Evolutionary conservation across 345 rosid genomes (phyloP).

Genomic region (Reutealis trisperma): DNA sequence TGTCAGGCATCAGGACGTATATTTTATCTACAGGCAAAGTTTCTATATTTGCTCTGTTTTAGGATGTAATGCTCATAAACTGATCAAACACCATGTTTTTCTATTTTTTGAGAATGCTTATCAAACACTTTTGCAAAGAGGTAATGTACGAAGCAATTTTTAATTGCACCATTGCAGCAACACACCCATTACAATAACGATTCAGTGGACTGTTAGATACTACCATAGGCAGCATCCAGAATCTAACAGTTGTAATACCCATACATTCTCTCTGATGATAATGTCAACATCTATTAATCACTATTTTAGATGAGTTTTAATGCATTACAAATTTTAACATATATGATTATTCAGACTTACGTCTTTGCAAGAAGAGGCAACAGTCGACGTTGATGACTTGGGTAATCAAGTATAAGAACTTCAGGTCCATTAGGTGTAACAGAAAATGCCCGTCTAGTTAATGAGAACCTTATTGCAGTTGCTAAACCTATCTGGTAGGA

Average conservation of each 20-base stretch:
- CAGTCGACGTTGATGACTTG: slow-evolving; percentile 88
- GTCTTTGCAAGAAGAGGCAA: slow-evolving; percentile 93
- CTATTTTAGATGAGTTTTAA: neutral
- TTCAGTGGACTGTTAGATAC: neutral
- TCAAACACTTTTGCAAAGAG: neutral
- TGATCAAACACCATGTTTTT: too few relatives aligned
- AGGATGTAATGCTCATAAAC: too few relatives aligned
- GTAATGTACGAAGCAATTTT: neutral
- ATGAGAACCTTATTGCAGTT: slow-evolving; percentile 76
- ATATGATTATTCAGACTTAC: slow-evolving; percentile 39
- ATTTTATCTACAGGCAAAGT: too few relatives aligned
- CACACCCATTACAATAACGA: neutral
- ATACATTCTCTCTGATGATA: neutral
- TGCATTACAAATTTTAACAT: neutral
- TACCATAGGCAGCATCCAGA: neutral
- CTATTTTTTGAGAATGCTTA: neutral
- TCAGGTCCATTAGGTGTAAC: slow-evolving; percentile 68
- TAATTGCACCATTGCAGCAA: neutral
- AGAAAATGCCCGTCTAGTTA: slow-evolving; percentile 87
- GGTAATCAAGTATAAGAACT: slow-evolving; percentile 89
- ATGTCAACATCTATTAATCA: neutral
- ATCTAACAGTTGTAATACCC: neutral
- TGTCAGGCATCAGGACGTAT: neutral
- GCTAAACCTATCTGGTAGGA: slow-evolving; percentile 66
- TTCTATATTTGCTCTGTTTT: neutral